phyloP scores from a whole-genome alignment of 2,329 filamentous ascomycete species.

The Tolypocladium amazonense region DNA sequence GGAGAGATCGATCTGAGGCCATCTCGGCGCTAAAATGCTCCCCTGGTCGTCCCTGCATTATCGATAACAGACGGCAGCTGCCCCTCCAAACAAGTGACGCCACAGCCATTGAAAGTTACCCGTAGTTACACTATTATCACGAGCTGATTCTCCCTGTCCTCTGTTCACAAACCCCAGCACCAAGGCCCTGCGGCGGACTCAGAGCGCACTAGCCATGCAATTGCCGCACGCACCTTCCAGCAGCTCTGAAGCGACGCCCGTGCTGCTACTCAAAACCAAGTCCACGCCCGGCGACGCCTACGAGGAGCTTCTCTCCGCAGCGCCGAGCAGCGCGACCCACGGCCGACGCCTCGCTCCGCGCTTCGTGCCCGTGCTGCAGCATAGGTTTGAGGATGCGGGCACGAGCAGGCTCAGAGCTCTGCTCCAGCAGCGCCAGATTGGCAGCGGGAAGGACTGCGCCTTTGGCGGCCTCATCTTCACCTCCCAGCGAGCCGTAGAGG shows the following conservation, averaged over 20 bases:
- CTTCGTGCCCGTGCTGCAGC: slow-evolving; percentile 70
- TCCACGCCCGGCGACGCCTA: slow-evolving; percentile 64
- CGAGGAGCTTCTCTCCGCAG: slow-evolving; percentile 49
- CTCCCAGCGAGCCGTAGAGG: slow-evolving; percentile 74
- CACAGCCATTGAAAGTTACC: neutral
- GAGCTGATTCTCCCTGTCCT: neutral
- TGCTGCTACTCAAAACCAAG: slow-evolving; percentile 69
- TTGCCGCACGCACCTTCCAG: neutral
- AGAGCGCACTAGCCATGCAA: neutral
- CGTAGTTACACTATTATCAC: neutral
- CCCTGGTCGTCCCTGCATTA: neutral
- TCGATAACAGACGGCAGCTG: neutral
- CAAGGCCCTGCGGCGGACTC: neutral
- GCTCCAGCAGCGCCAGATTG: slow-evolving; percentile 34
- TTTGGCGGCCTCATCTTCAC: slow-evolving; percentile 80
- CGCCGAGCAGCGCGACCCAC: slow-evolving; percentile 8
- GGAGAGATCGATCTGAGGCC: neutral
- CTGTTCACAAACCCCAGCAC: neutral
- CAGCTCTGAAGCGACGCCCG: slow-evolving; percentile 21
- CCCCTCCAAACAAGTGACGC: neutral
- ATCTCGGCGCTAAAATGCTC: neutral
- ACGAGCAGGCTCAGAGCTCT: slow-evolving; percentile 40
- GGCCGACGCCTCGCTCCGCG: slow-evolving; percentile 44
- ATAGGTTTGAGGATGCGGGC: slow-evolving; percentile 52
- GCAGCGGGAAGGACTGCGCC: slow-evolving; percentile 18